These are phyloP conservation scores for Calophaca sinica DNA, from an alignment of 306 rosid species.

Conservation along the genomic window DNA sequence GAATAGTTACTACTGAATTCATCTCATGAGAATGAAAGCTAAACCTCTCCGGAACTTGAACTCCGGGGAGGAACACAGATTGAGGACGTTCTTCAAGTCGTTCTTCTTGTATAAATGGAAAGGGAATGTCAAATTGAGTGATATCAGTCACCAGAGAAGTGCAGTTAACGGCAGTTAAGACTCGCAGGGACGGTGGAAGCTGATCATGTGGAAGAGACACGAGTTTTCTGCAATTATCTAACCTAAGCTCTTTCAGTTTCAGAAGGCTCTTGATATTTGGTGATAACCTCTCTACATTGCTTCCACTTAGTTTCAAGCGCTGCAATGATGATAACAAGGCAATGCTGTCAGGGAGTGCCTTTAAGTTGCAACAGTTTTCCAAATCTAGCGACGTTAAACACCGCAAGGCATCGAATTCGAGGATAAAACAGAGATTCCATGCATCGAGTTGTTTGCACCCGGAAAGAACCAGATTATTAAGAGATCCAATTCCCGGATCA, in stretches of 20 bases:
- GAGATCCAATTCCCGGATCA: no score
- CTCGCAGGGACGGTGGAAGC: not conserved
- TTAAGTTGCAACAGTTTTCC: conserved; percentile 1
- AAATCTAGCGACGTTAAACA: not conserved
- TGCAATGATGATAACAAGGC: not conserved
- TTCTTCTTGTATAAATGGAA: no score
- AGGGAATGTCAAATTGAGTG: no score
- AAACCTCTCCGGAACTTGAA: not conserved
- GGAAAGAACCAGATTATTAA: not conserved
- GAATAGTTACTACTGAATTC: not conserved
- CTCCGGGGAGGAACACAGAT: not conserved
- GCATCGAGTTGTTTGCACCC: conserved; percentile 4
- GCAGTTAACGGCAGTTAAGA: conserved; percentile 1
- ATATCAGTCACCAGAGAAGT: not conserved
- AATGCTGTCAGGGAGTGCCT: not conserved
- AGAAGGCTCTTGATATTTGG: not conserved
- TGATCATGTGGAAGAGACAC: not conserved
- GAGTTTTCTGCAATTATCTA: not conserved
- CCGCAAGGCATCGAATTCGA: not conserved
- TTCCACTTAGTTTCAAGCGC: not conserved
- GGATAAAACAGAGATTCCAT: not conserved
- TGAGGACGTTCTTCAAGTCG: not conserved
- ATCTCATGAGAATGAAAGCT: not conserved
- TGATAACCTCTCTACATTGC: not conserved
- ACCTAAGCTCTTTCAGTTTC: not conserved